Evolutionary conservation across 2,329 filamentous ascomycete genomes (phyloP).

Genomic region (Thelonectria olida): DNA sequence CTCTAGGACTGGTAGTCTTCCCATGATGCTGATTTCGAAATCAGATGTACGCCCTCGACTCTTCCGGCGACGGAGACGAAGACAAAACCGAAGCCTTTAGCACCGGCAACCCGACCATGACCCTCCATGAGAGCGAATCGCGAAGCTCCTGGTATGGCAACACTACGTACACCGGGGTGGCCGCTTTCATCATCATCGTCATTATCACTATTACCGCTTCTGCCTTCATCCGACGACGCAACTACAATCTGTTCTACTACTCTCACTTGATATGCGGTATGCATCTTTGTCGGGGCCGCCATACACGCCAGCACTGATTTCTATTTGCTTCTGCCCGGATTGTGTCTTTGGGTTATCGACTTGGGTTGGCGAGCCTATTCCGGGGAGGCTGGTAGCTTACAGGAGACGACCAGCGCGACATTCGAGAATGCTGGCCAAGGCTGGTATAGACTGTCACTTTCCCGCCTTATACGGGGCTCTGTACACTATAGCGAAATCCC

Average conservation of each 20-base stretch:
- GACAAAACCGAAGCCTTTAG: not conserved
- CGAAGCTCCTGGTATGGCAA: slow-evolving; percentile 9
- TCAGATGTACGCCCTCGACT: slow-evolving; percentile 15
- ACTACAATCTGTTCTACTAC: slow-evolving; percentile 19
- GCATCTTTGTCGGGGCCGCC: slow-evolving; percentile 5
- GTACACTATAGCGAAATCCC: not conserved
- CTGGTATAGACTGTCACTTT: slow-evolving; percentile 13
- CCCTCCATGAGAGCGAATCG: slow-evolving; percentile 10
- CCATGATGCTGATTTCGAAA: no score
- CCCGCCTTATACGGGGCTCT: not conserved
- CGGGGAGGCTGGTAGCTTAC: slow-evolving; percentile 2
- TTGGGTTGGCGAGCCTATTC: slow-evolving; percentile 6
- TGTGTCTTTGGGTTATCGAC: slow-evolving; percentile 12
- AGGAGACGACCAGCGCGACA: not conserved
- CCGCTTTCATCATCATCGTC: not conserved
- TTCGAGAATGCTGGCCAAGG: slow-evolving; percentile 8
- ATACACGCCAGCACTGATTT: slow-evolving; percentile 20
- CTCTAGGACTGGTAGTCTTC: no score
- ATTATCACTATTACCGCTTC: slow-evolving; percentile 7
- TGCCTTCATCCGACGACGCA: slow-evolving; percentile 7
- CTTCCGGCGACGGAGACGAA: slow-evolving; percentile 1
- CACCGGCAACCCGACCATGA: slow-evolving; percentile 18
- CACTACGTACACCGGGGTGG: slow-evolving; percentile 15
- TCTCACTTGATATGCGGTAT: slow-evolving; percentile 3
- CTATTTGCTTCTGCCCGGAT: slow-evolving; percentile 12